Evolutionary conservation across 306 rosid genomes (phyloP).

Genomic region (Chamaecrista fasciculata): DNA sequence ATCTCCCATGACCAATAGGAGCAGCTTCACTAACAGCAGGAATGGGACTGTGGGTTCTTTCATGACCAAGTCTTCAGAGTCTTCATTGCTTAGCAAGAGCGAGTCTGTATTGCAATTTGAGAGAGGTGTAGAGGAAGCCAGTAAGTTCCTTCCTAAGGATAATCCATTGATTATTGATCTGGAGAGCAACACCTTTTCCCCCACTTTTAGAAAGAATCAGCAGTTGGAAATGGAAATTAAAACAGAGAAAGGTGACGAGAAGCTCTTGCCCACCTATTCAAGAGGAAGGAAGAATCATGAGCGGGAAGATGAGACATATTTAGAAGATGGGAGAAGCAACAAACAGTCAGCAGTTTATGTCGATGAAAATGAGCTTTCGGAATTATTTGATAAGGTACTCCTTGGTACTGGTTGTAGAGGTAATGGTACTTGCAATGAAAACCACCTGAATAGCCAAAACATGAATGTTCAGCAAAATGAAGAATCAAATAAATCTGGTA

Average conservation of each 20-base stretch:
- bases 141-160: slow-evolving; percentile 56
- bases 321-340: slow-evolving; percentile 52
- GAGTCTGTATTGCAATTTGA: slow-evolving; percentile 56
- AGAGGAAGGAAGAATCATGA: slow-evolving; percentile 52
- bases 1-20: slow-evolving; percentile 17
- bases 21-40: not conserved
- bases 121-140: slow-evolving; percentile 64
- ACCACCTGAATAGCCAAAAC: slow-evolving; percentile 19
- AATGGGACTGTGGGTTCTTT: slow-evolving; percentile 36
- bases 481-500: slow-evolving; percentile 29
- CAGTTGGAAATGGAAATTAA: slow-evolving; percentile 14
- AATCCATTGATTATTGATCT: slow-evolving; percentile 37
- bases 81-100: slow-evolving; percentile 36
- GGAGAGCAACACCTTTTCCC: slow-evolving; percentile 26
- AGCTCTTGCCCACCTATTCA: slow-evolving; percentile 24
- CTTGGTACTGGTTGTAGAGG: slow-evolving; percentile 28
- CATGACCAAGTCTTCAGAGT: slow-evolving; percentile 24
- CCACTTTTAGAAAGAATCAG: slow-evolving; percentile 24
- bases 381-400: slow-evolving; percentile 52
- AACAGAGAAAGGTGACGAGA: slow-evolving; percentile 38
- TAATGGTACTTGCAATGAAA: not conserved
- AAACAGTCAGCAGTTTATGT: slow-evolving; percentile 52
- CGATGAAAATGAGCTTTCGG: slow-evolving; percentile 55
- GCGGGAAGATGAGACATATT: slow-evolving; percentile 43
- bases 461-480: slow-evolving; percentile 35